Evolutionary conservation across 768 basidiomycete genomes (phyloP).

Genomic region (Xerocomus spinulosus): DNA sequence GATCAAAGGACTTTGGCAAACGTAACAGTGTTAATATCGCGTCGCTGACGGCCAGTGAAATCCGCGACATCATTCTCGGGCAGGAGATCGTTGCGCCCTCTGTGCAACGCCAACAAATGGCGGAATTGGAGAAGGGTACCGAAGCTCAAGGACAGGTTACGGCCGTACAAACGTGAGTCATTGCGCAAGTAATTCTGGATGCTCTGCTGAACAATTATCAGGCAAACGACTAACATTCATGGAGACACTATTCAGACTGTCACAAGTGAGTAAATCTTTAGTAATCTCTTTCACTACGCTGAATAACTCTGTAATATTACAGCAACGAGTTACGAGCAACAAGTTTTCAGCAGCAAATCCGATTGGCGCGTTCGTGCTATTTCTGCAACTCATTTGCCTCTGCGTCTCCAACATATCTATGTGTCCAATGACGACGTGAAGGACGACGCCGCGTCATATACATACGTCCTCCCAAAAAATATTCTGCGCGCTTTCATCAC

Average conservation of each 20-base stretch:
- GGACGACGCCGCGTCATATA: conserved; percentile 92
- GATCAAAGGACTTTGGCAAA: conserved; percentile 86
- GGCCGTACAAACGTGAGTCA: conserved; percentile 78
- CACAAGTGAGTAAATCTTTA: conserved; percentile 61
- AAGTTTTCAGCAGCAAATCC: conserved; percentile 98
- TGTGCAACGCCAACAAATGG: conserved; percentile 98
- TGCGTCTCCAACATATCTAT: conserved; percentile 97
- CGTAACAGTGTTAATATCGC: conserved; percentile 99
- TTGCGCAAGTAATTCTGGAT: neutral
- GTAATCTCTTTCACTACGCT: neutral
- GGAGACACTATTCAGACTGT: conserved; percentile 95
- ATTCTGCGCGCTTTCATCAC: conserved; percentile 90
- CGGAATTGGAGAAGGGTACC: conserved; percentile 93
- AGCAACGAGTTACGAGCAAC: conserved; percentile 97
- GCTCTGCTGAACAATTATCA: conserved; percentile 21
- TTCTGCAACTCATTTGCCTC: conserved; percentile 90
- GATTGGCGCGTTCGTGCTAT: conserved; percentile 99
- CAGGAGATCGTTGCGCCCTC: conserved; percentile 97
- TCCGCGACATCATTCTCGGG: conserved; percentile 96
- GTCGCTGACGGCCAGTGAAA: conserved; percentile 92
- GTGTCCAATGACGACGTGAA: conserved; percentile 99
- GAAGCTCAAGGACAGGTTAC: conserved; percentile 95
- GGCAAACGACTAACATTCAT: conserved; percentile 95
- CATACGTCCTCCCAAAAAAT: conserved; percentile 97
- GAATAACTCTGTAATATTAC: conserved; percentile 5